These are phyloP conservation scores for Cordia subcordata DNA, from an alignment of 257 asterid species.

Conservation along the genomic window DNA sequence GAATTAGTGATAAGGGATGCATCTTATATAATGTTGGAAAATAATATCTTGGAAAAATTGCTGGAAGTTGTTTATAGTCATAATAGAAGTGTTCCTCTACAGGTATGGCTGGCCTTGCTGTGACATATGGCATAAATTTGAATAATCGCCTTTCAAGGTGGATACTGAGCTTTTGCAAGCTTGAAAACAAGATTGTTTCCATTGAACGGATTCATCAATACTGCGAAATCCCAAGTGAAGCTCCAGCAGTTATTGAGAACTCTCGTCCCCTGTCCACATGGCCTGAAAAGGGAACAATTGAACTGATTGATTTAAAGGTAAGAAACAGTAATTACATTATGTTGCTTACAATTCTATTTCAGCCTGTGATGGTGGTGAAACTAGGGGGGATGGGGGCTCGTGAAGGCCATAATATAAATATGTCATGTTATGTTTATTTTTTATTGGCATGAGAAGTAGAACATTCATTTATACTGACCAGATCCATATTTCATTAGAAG, in stretches of 20 bases:
- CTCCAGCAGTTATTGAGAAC: conserved; percentile 66
- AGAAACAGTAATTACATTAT: conserved; percentile 11
- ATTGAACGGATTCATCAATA: conserved; percentile 96
- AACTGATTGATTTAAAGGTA: conserved; percentile 88
- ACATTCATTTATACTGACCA: too few relatives aligned
- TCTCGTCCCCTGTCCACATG: conserved; percentile 70
- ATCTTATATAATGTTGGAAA: neutral
- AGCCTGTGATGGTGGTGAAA: neutral
- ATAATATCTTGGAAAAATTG: neutral
- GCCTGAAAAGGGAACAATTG: conserved; percentile 85
- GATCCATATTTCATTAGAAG: too few relatives aligned
- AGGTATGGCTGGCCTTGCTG: conserved; percentile 99
- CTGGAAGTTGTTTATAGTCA: neutral
- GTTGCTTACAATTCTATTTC: neutral
- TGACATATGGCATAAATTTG: conserved; percentile 91
- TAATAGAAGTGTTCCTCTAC: conserved; percentile 9
- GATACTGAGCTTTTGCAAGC: conserved; percentile 99
- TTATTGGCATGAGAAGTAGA: too few relatives aligned
- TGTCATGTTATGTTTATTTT: too few relatives aligned
- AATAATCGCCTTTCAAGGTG: conserved; percentile 95
- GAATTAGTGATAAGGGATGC: neutral
- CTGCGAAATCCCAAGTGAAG: conserved; percentile 92
- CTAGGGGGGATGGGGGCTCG: neutral
- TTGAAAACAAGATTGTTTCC: conserved; percentile 93
- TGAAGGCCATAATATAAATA: too few relatives aligned